Conservation (phyloP, 306 rosid genomes). For the Crataegus laevigata region DNA sequence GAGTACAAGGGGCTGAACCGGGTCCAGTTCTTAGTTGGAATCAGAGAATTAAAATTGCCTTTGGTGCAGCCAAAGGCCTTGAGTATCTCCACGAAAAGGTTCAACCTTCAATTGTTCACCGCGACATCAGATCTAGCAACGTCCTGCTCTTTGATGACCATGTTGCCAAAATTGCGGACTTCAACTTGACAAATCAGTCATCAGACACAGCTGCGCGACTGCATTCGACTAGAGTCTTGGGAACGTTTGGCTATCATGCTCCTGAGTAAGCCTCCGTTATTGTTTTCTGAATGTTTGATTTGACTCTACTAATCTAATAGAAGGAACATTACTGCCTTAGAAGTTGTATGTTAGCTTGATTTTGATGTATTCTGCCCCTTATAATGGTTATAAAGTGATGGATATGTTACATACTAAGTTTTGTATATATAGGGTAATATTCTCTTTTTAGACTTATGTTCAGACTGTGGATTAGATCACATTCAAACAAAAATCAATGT, state of each 20-base stretch:
- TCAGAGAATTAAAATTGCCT: constrained; percentile 82
- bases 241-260: constrained; percentile 98
- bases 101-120: constrained; percentile 87
- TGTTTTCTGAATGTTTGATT: neutral
- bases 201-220: constrained; percentile 89
- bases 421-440: neutral
- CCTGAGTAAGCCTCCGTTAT: constrained; percentile 64
- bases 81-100: constrained; percentile 88
- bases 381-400: neutral
- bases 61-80: constrained; percentile 92
- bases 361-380: neutral
- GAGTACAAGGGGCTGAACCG: constrained; percentile 96
- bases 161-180: constrained; percentile 74
- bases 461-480: neutral
- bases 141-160: constrained; percentile 75
- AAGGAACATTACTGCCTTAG: neutral
- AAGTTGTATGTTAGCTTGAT: neutral
- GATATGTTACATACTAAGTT: neutral
- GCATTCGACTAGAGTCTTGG: constrained; percentile 95
- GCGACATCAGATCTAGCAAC: constrained; percentile 90
- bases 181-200: constrained; percentile 80
- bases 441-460: neutral
- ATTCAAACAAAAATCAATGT: too few relatives aligned
- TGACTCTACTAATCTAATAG: neutral
- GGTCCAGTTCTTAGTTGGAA: constrained; percentile 84